phyloP scores from a whole-genome alignment of 768 basidiomycete species.

The Solioccasus polychromus region DNA sequence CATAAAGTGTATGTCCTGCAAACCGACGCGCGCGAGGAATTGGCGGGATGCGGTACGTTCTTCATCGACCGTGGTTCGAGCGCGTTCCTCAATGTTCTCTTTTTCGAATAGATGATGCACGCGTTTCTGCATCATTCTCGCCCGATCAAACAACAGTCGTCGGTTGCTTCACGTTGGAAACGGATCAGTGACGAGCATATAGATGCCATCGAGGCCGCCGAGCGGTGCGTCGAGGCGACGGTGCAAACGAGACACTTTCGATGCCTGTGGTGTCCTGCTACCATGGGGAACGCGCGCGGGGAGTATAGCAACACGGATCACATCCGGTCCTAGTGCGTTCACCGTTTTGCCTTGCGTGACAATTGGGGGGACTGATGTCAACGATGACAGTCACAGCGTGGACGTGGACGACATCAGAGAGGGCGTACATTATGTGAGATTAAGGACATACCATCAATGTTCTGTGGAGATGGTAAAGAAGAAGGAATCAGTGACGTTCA shows the following conservation, averaged over 20 bases:
- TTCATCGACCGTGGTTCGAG: not conserved
- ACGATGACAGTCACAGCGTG: not conserved
- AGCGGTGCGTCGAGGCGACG: not conserved
- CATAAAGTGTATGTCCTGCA: not conserved
- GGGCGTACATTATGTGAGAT: not conserved
- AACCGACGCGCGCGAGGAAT: not conserved
- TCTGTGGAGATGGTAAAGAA: not conserved
- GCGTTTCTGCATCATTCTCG: not conserved
- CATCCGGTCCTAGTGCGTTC: too few relatives aligned
- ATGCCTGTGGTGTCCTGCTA: not conserved
- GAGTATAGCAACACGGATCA: too few relatives aligned
- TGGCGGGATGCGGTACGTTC: not conserved
- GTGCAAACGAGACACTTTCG: not conserved
- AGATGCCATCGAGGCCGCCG: not conserved
- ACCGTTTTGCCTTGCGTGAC: too few relatives aligned
- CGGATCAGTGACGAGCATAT: not conserved
- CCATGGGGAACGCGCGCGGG: not conserved
- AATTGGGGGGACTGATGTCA: too few relatives aligned
- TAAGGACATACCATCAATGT: not conserved
- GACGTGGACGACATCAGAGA: not conserved
- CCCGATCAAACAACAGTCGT: not conserved
- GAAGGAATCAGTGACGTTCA: not conserved
- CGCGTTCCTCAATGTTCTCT: not conserved
- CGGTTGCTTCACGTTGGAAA: not conserved
- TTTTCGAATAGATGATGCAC: not conserved